Evolutionary conservation across 2,329 filamentous ascomycete species (phyloP).

Genomic region (Mollisiaceae sp.): DNA sequence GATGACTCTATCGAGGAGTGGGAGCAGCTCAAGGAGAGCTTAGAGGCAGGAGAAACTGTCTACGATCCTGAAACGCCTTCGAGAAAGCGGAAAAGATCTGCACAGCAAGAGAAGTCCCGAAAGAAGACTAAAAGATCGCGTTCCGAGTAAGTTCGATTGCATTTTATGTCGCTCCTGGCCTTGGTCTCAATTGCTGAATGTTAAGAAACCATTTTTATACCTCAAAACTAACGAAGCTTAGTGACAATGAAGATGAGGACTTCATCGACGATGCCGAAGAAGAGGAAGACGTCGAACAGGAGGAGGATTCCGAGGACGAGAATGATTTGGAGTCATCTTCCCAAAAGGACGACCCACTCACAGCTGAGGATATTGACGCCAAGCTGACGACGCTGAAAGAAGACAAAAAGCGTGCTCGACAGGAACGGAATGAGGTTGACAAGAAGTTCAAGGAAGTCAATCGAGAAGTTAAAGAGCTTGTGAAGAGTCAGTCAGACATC

Average conservation of each 20-base stretch:
- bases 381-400: conserved; percentile 51
- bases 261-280: conserved; percentile 35
- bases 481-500: conserved; percentile 39
- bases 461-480: conserved; percentile 43
- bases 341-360: conserved; percentile 45
- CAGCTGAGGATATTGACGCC: conserved; percentile 45
- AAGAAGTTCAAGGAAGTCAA: conserved; percentile 47
- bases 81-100: conserved; percentile 50
- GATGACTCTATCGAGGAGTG: conserved; percentile 52
- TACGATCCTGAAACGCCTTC: conserved; percentile 43
- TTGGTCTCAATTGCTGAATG: background rate
- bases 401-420: conserved; percentile 48
- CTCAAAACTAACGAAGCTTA: conserved; percentile 17
- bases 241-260: conserved; percentile 42
- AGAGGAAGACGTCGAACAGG: conserved; percentile 36
- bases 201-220: background rate
- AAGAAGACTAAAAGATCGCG: conserved; percentile 33
- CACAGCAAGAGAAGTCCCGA: conserved; percentile 25
- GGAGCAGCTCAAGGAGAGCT: conserved; percentile 46
- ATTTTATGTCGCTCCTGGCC: background rate
- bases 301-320: conserved; percentile 18
- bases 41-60: conserved; percentile 49
- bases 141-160: background rate
- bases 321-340: conserved; percentile 12
- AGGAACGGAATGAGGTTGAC: conserved; percentile 38